Evolutionary conservation across 306 rosid species (phyloP).

Genomic region (Vicia sativa): DNA sequence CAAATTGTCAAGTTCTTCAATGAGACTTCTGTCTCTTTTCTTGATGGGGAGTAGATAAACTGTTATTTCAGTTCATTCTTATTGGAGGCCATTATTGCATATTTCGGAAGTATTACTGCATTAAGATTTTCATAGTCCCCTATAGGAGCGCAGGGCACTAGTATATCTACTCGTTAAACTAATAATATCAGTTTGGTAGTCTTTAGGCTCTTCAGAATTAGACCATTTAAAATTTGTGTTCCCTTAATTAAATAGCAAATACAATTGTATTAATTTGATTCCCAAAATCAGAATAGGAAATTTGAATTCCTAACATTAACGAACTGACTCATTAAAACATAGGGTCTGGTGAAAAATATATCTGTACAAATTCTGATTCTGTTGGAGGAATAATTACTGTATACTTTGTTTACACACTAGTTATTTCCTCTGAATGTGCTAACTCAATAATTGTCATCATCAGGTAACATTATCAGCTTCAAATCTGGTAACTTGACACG

Average conservation of each 20-base stretch:
- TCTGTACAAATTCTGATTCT: not conserved
- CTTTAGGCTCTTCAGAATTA: too few relatives aligned
- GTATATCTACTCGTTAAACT: too few relatives aligned
- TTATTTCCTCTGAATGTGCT: conserved; percentile 33
- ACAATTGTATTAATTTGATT: not conserved
- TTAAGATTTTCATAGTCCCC: too few relatives aligned
- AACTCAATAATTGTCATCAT: conserved; percentile 39
- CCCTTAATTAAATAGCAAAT: not conserved
- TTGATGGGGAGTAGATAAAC: too few relatives aligned
- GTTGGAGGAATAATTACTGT: conserved; percentile 6
- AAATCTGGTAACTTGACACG: conserved; percentile 67
- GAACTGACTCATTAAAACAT: not conserved
- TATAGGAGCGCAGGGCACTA: too few relatives aligned
- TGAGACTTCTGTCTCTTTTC: too few relatives aligned
- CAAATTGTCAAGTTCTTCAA: too few relatives aligned
- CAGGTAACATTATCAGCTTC: conserved; percentile 95
- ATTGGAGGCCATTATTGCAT: too few relatives aligned
- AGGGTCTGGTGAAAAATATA: conserved; percentile 7
- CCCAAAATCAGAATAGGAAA: not conserved
- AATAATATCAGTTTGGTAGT: too few relatives aligned
- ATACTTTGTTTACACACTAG: conserved; percentile 5
- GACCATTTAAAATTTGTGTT: not conserved
- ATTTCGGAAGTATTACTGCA: too few relatives aligned
- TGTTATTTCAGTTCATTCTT: too few relatives aligned
- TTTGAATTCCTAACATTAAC: not conserved